Conservation (phyloP, 2,329 filamentous ascomycete species). For the Trichoderma arundinaceum region DNA sequence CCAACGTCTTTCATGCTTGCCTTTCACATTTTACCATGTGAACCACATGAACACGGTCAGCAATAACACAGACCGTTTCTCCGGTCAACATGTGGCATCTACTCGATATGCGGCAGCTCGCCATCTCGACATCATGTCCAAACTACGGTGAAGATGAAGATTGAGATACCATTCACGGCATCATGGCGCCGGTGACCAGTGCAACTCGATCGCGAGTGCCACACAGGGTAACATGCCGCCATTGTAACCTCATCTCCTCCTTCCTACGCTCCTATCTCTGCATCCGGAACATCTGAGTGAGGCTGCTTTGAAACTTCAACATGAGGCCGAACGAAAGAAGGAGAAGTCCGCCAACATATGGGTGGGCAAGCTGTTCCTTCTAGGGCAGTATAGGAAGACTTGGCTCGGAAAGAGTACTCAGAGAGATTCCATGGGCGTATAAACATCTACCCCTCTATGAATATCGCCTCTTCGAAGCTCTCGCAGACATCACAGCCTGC, state of each 20-base stretch:
- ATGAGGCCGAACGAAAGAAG: background rate
- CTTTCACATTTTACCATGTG: background rate
- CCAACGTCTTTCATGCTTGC: background rate
- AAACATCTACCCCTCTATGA: background rate
- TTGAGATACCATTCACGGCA: background rate
- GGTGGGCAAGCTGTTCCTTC: background rate
- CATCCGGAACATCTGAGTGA: background rate
- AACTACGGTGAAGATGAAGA: background rate
- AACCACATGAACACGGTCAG: background rate
- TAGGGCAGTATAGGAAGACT: background rate
- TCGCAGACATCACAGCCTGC: background rate
- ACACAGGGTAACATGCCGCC: conserved; percentile 12
- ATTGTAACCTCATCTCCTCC: background rate
- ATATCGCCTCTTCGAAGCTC: background rate
- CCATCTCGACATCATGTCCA: background rate
- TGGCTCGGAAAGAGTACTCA: background rate
- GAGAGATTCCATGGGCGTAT: background rate
- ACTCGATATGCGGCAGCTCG: too few species aligned
- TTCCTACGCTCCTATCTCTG: background rate
- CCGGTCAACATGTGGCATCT: background rate
- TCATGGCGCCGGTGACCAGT: conserved; percentile 4
- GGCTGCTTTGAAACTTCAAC: background rate
- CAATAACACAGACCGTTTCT: background rate
- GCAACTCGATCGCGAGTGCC: conserved; percentile 12
- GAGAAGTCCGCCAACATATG: background rate